Percentiles rank a stretch among this genome's conserved stretches.
Evolutionary conservation across 768 basidiomycete species (phyloP).

Genomic region (Tubosaeta sp.): DNA sequence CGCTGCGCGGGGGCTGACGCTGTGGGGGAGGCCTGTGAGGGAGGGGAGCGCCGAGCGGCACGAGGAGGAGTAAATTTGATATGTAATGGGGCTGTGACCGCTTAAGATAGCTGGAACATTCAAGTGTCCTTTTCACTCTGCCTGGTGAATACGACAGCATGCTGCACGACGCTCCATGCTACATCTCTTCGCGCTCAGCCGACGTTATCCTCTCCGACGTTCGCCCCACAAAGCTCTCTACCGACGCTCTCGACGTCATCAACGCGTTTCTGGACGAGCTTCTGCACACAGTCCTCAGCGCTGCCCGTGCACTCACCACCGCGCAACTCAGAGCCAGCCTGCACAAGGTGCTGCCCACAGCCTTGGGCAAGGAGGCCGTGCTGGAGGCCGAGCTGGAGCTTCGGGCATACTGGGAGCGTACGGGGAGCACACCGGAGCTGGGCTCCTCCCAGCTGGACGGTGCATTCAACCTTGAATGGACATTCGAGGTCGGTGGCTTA

Average conservation of each 20-base stretch:
- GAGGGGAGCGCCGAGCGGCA: background rate
- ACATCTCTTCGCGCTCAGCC: slow-evolving; percentile 79
- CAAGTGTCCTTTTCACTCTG: slow-evolving; percentile 35
- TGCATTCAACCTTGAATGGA: slow-evolving; percentile 67
- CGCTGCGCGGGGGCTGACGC: slow-evolving; percentile 44
- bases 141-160: slow-evolving; percentile 30
- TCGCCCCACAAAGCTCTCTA: slow-evolving; percentile 81
- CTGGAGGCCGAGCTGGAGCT: slow-evolving; percentile 92
- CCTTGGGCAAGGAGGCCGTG: slow-evolving; percentile 86
- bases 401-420: slow-evolving; percentile 83
- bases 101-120: slow-evolving; percentile 17
- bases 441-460: slow-evolving; percentile 38
- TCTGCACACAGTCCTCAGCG: slow-evolving; percentile 64
- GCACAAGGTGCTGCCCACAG: slow-evolving; percentile 68
- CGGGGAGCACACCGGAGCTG: slow-evolving; percentile 35
- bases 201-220: slow-evolving; percentile 92
- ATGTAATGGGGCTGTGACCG: slow-evolving; percentile 12
- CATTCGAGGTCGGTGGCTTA: slow-evolving; percentile 55
- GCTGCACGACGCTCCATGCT: slow-evolving; percentile 42
- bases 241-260: slow-evolving; percentile 72
- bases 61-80: slow-evolving; percentile 19
- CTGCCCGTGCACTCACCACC: slow-evolving; percentile 65
- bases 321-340: slow-evolving; percentile 70
- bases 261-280: slow-evolving; percentile 85
- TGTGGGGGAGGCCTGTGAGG: slow-evolving; percentile 34